Percentiles rank a stretch among this genome's conserved stretches.
These are phyloP conservation scores for Adansonia grandidieri DNA, from an alignment of 441 rosid genomes.

Conservation along the genomic window DNA sequence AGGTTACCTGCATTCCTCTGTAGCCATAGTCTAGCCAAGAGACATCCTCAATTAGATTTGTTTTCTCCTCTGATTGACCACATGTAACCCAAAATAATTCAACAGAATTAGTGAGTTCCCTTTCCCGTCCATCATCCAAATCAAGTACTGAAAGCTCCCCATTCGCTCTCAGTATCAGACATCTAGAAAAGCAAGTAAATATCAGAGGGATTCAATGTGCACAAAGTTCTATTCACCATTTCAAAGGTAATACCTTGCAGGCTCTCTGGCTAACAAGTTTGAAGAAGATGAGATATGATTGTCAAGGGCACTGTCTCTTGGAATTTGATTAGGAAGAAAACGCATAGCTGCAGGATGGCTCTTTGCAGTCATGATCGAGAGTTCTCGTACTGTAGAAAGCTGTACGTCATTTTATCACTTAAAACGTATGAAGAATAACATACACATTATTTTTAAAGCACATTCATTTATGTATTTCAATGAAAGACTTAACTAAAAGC, in stretches of 20 bases:
- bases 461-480: constrained; percentile 6
- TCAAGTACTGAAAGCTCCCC: constrained; percentile 98
- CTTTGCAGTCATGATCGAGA: constrained; percentile 99
- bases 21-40: constrained; percentile 99
- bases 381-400: constrained; percentile 99
- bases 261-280: constrained; percentile 64
- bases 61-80: constrained; percentile 89
- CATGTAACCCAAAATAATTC: constrained; percentile 99
- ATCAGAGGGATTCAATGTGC: constrained; percentile 37
- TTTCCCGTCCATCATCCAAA: constrained; percentile 97
- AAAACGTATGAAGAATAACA: constrained; percentile 64
- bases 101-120: constrained; percentile 95
- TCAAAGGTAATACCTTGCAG: constrained; percentile 68
- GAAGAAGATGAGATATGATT: constrained; percentile 56
- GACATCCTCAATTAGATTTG: constrained; percentile 90
- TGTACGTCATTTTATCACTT: constrained; percentile 99
- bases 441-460: constrained; percentile 15
- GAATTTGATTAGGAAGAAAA: constrained; percentile 88
- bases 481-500: constrained; percentile 17
- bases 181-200: constrained; percentile 51
- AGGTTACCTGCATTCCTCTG: constrained; percentile 97
- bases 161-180: constrained; percentile 88
- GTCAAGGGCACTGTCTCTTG: constrained; percentile 53
- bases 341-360: constrained; percentile 99
- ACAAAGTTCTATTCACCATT: constrained; percentile 32